Base-by-base conservation (phyloP, 208 protist genomes). In the Novymonas esmeraldas region DNA sequence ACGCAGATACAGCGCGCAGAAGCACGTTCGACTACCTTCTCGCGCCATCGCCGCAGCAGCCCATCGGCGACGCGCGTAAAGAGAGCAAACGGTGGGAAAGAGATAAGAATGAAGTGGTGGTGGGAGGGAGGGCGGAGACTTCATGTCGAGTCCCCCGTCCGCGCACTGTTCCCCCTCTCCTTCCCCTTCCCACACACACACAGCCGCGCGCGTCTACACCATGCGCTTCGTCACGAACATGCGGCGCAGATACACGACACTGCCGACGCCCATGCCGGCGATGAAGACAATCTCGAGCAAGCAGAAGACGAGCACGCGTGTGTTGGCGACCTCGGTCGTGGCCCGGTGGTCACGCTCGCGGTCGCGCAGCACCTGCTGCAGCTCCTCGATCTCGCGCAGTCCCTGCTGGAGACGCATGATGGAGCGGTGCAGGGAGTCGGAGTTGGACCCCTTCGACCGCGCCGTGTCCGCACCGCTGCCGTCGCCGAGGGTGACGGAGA, bases 261-360 rank as follows among this genome's bases (percentile, higher is more conserved):
- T 94, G 2, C 77, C 77, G 36, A 89, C 70, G 36, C 82, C 70
- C 84, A 95, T 93, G 7, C 66, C 62, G 0, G 79, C 74, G 46
- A 95, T 84, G 20, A 86, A 73, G 29, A 88, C 18, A 11, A 91
- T 84, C 60, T 96, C 89, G 18, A 92, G 9, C 18, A 90, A n/a
- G 20, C 87, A 87, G 70, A 82, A 97, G 1, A 93, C 31, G 11
- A 96, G 64, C 6, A 97, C 88, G 24, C 89, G 84, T 13, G 78
- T 90, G 73, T 96, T 95, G 11, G 90, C 90, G 20, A 79, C 74
- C 79, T 97, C 90, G 10, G 78, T 82, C 5, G 89, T 94, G 41
- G 82, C 75, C 41, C 93, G 88, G 61, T 97, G 91, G 31, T 66
- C 49, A 13, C 66, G 79, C 73, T 96, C 89, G 52, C 91, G 84